Evolutionary conservation across 2,329 filamentous ascomycete genomes (phyloP), one percentile per base, ranked within the genome.

Genomic region (Fusarium nurragi): DNA sequence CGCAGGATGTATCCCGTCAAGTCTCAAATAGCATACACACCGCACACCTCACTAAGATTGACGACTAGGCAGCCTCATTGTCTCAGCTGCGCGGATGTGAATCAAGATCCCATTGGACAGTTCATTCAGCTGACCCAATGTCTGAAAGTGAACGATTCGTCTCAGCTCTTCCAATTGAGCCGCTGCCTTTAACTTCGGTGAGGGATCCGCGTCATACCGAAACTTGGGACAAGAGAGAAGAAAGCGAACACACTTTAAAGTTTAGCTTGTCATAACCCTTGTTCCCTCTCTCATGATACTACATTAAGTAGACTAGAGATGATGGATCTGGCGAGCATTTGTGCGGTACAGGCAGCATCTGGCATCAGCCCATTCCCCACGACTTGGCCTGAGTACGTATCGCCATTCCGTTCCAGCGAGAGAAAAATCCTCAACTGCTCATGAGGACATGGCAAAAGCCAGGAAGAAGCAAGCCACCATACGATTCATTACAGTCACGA

Each of bases 321-420:
- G 32, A 25, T 38, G 62, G 43, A 50, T 62, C 43, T 49, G 14
- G 26, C 21, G 23, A 60, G 23, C 12, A 22, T 46, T 22, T 40
- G 32, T 34, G 16, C 16, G 5, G 32, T n/a, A 34, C 16, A 34
- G n/a, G 5, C n/a, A 18, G n/a, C 4, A 53, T 56, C 50, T 55
- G 70, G 53, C 64, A 71, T 71, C 68, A 68, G 61, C 64, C 68
- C 68, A 71, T 67, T 64, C 39, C 53, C 55, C 47, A 69, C 60
- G 57, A 41, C 50, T 55, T 53, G 34, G 46, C 41, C 45, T 41
- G 32, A 41, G 48, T 53, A 25, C 47, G 32, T 34, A 34, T n/a
- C n/a, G 4, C n/a, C 46, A 44, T 53, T 56, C 46, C 48, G 55
- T 70, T 70, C 67, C 64, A 70, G 67, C 49, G 47, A 40, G 16